Evolutionary conservation across 257 asterid species (phyloP), one percentile per base, ranked within the genome.

Genomic region (Scutellaria galericulata): DNA sequence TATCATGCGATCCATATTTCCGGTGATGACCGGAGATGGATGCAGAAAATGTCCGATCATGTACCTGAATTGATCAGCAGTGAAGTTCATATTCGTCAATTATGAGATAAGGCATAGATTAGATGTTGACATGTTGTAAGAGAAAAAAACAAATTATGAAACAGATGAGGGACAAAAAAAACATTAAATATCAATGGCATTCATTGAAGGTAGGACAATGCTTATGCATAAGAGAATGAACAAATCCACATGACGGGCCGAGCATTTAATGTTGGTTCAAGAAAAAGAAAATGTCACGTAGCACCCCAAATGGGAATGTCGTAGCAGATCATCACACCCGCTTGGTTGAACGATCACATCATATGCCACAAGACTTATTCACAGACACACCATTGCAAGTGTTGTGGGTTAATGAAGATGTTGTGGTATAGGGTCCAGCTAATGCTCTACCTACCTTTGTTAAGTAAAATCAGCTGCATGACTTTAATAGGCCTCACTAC

Each of bases 231-330:
- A 15, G 52, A 31, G 31, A 7, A 14, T 44, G 35, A 37, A 51
- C 9, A 39, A 42, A 51, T 3, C 39, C 18, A 53, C 12, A 48
- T 20, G 52, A 51, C 9, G 7, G 44, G 42, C n/a, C 1, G 41
- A 15, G 47, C n/a, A 27, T 42, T 20, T 42, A 24, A 54, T 44
- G 51, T 53, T 53, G 31, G 65, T 64, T 63, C 55, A 2, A n/a
- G 31, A 51, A 14, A 53, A 24, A 72, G 14, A 41, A 52, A 15
- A 37, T 58, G 44, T 2, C 41, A 47, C 47, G 20, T 8, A 31
- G 42, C 63, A 61, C 53, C 54, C 50, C 66, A 48, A 37, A 48
- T 61, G 70, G 76, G 51, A 60, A 48, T 39, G 76, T 12, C 12
- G 31, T 15, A 72, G 68, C 41, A 58, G 47, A 45, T 4, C 10